A percentile compares a stretch with the other conserved stretches of the same genome.
These are phyloP conservation scores for Aristolochia fimbriata DNA, from an alignment of 164 flowering plant species.

Conservation along the genomic window DNA sequence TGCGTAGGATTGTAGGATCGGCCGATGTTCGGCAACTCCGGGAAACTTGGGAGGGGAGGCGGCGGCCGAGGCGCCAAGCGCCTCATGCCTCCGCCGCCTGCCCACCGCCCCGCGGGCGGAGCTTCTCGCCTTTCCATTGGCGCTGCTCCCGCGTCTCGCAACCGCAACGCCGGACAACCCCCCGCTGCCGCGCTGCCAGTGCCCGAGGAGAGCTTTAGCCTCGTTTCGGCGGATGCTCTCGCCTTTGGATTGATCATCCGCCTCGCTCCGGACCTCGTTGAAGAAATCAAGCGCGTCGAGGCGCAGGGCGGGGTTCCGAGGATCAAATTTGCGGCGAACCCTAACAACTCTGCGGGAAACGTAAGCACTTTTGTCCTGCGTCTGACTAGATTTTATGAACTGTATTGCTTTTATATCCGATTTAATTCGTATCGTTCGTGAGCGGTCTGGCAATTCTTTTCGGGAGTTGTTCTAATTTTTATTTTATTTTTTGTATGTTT, in stretches of 20 bases:
- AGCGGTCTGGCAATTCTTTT: not conserved
- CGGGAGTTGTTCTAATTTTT: not conserved
- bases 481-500: too few species aligned
- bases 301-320: constrained; percentile 56
- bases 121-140: constrained; percentile 19
- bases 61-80: constrained; percentile 26
- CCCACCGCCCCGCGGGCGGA: constrained; percentile 25
- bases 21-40: constrained; percentile 60
- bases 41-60: constrained; percentile 53
- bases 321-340: constrained; percentile 68
- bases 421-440: not conserved
- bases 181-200: constrained; percentile 12
- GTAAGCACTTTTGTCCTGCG: constrained; percentile 28
- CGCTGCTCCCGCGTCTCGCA: constrained; percentile 22
- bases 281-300: constrained; percentile 84
- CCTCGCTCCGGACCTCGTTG: constrained; percentile 73
- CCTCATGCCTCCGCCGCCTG: constrained; percentile 38
- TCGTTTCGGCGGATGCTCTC: constrained; percentile 47
- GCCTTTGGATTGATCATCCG: constrained; percentile 71
- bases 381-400: not conserved
- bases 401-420: not conserved
- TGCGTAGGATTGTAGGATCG: too few species aligned
- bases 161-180: constrained; percentile 12
- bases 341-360: constrained; percentile 49
- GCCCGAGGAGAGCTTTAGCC: constrained; percentile 57